Conservation (phyloP, 2,329 filamentous ascomycete species). For the Camillea tinctor region DNA sequence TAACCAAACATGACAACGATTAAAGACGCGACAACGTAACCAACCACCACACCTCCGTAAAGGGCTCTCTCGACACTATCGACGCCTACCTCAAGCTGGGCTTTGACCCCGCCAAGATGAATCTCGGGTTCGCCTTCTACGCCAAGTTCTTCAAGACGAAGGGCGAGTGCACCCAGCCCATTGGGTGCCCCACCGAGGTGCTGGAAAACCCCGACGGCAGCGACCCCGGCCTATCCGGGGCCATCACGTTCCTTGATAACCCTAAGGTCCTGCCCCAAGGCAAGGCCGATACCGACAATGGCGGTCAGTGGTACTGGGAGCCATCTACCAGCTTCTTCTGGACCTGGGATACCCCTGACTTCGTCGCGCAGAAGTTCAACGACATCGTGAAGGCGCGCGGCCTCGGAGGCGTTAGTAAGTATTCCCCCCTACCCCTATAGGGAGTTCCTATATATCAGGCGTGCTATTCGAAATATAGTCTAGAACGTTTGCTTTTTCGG, state of each 20-base stretch:
- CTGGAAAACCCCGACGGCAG: slow-evolving; percentile 59
- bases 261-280: slow-evolving; percentile 38
- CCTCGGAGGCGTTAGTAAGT: slow-evolving; percentile 62
- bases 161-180: slow-evolving; percentile 38
- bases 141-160: slow-evolving; percentile 61
- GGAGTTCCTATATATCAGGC: no score
- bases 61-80: slow-evolving; percentile 52
- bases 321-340: slow-evolving; percentile 60
- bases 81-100: slow-evolving; percentile 59
- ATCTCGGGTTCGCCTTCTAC: slow-evolving; percentile 67
- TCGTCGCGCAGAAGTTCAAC: slow-evolving; percentile 62
- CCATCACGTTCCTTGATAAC: slow-evolving; percentile 48
- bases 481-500: not conserved
- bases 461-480: no score
- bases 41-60: slow-evolving; percentile 63
- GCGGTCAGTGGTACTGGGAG: slow-evolving; percentile 71
- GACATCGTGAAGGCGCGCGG: slow-evolving; percentile 54
- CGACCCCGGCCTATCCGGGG: slow-evolving; percentile 50
- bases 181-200: slow-evolving; percentile 54
- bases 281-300: slow-evolving; percentile 53
- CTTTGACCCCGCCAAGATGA: slow-evolving; percentile 50
- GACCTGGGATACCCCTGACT: slow-evolving; percentile 67
- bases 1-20: slow-evolving; percentile 64
- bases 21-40: slow-evolving; percentile 67
- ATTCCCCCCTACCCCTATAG: not conserved